Percentiles rank a stretch among this genome's conserved stretches.
Conservation (phyloP, 164 flowering plant species). For the Vitis labrusca region DNA sequence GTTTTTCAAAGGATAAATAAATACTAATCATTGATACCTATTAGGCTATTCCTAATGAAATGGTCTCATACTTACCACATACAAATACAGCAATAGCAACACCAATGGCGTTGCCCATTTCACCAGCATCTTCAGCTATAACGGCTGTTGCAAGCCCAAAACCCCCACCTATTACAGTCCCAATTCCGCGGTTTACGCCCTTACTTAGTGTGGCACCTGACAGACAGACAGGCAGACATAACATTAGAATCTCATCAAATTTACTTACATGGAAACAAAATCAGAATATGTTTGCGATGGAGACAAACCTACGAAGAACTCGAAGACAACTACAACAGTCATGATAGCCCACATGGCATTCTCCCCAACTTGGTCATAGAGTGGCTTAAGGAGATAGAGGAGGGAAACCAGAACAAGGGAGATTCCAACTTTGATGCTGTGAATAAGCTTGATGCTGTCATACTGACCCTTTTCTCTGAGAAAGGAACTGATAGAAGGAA, state of each 20-base stretch:
- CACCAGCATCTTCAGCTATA: conserved; percentile 49
- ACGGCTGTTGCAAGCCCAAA: conserved; percentile 61
- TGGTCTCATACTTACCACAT: conserved; percentile 41
- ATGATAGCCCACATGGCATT: conserved; percentile 80
- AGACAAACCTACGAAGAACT: conserved; percentile 53
- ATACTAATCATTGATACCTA: no score
- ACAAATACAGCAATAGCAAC: conserved; percentile 53
- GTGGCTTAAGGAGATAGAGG: conserved; percentile 42
- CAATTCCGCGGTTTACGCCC: conserved; percentile 75
- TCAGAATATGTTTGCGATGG: no score
- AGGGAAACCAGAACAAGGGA: conserved; percentile 60
- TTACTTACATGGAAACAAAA: no score
- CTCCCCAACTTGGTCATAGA: conserved; percentile 51
- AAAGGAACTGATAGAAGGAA: conserved; percentile 6
- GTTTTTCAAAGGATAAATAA: no score
- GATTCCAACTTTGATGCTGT: conserved; percentile 57
- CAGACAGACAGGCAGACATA: no score
- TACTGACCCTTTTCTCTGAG: conserved; percentile 4
- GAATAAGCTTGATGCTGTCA: conserved; percentile 29
- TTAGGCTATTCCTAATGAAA: no score
- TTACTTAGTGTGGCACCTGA: conserved; percentile 81
- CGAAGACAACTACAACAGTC: conserved; percentile 69
- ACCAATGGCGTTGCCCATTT: conserved; percentile 33
- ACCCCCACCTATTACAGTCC: conserved; percentile 72
- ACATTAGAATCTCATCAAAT: no score